phyloP scores from a whole-genome alignment of 768 basidiomycete genomes.

The Dictyophora rubrovolvata region DNA sequence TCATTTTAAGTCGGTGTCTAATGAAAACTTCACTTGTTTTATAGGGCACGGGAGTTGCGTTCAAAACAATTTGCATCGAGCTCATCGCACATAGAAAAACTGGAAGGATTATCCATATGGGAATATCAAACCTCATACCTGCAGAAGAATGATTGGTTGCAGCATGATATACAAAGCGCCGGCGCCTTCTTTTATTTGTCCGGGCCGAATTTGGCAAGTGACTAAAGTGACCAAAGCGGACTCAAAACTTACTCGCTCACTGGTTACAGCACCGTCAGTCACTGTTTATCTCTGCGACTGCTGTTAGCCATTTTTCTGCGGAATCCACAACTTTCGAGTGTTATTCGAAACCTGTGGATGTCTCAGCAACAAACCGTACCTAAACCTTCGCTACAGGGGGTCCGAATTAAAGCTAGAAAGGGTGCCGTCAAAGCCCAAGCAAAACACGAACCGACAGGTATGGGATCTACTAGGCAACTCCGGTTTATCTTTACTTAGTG shows the following conservation, averaged over 20 bases:
- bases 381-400: constrained; percentile 89
- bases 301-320: background rate
- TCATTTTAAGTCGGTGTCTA: too few species aligned
- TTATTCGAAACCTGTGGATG: constrained; percentile 57
- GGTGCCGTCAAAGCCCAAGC: constrained; percentile 86
- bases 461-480: constrained; percentile 5
- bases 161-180: too few species aligned
- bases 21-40: too few species aligned
- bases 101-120: too few species aligned
- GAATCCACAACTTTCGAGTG: constrained; percentile 9
- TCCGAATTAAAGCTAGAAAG: constrained; percentile 89
- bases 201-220: background rate
- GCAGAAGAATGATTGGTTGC: too few species aligned
- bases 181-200: background rate
- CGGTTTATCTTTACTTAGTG: constrained; percentile 6
- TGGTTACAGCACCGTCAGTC: background rate
- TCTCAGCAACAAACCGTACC: constrained; percentile 77
- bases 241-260: background rate
- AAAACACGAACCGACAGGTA: constrained; percentile 83
- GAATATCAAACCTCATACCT: too few species aligned
- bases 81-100: too few species aligned
- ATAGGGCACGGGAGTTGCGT: too few species aligned
- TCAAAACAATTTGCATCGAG: too few species aligned
- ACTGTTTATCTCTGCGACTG: background rate
- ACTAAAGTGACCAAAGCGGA: background rate